Evolutionary conservation across 176 grass and related monocot genomes (phyloP).

Genomic region (Oryza rufipogon): DNA sequence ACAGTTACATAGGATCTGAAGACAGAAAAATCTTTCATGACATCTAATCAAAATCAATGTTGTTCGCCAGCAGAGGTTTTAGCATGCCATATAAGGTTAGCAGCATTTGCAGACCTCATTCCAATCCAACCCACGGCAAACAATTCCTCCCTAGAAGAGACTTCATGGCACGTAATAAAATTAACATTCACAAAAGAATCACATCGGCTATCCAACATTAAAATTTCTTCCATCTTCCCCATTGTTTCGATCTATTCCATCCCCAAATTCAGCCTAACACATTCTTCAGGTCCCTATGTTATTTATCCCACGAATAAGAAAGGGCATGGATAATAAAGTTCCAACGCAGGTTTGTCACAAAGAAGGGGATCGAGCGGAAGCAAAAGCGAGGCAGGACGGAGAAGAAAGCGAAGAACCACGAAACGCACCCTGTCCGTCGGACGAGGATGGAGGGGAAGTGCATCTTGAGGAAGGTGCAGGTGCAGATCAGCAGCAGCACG

Average conservation of each 20-base stretch:
- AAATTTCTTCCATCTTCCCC: not conserved
- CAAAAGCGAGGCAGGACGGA: not conserved
- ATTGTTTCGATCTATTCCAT: not conserved
- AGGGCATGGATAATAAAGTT: not conserved
- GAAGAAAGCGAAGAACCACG: not conserved
- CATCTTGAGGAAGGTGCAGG: constrained; percentile 87
- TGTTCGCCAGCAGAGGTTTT: too few species aligned
- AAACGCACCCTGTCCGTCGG: constrained; percentile 62
- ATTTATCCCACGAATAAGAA: not conserved
- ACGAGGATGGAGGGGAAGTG: constrained; percentile 78
- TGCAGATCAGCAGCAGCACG: constrained; percentile 83
- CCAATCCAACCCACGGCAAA: too few species aligned
- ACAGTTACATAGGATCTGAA: too few species aligned
- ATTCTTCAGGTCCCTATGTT: not conserved
- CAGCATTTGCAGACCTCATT: too few species aligned
- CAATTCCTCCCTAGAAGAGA: too few species aligned
- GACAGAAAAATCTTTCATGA: too few species aligned
- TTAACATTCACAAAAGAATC: not conserved
- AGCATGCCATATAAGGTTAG: too few species aligned
- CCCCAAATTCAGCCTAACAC: not conserved
- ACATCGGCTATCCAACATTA: too few species aligned
- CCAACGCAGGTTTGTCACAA: not conserved
- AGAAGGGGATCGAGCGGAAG: not conserved
- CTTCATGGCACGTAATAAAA: too few species aligned
- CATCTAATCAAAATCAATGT: too few species aligned